phyloP scores from a whole-genome alignment of 805 yeast species.

The Priceomyces carsonii region DNA sequence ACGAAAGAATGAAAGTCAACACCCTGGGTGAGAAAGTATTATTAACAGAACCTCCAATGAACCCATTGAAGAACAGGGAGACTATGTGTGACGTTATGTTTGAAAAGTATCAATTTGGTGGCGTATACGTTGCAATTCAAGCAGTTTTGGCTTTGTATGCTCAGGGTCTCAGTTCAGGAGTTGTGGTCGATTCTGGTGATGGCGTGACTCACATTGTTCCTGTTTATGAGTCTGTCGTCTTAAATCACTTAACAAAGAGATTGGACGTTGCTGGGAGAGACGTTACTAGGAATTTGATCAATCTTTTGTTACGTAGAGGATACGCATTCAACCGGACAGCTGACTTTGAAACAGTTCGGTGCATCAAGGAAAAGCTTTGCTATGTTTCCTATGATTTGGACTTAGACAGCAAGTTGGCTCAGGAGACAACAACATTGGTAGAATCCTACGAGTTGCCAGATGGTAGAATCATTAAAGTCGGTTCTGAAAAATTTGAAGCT shows the following conservation, averaged over 20 bases:
- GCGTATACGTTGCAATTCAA: constrained; percentile 94
- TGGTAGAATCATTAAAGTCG: constrained; percentile 90
- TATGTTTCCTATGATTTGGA: constrained; percentile 94
- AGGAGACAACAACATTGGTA: constrained; percentile 93
- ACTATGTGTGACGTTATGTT: constrained; percentile 91
- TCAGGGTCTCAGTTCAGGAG: constrained; percentile 95
- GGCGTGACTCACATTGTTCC: constrained; percentile 99
- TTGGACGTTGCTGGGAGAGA: constrained; percentile 98
- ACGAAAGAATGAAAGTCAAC: constrained; percentile 82
- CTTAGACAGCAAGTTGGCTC: constrained; percentile 81
- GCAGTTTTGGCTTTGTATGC: constrained; percentile 98
- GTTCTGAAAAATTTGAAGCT: constrained; percentile 94
- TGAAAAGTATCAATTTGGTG: constrained; percentile 86
- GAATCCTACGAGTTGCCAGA: constrained; percentile 94
- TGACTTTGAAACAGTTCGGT: constrained; percentile 97
- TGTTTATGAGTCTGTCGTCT: constrained; percentile 94
- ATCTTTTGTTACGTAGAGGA: constrained; percentile 88
- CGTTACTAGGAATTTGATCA: constrained; percentile 94
- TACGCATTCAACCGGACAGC: constrained; percentile 98
- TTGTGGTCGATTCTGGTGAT: constrained; percentile 97
- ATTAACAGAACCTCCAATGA: constrained; percentile 97
- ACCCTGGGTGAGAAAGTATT: constrained; percentile 75
- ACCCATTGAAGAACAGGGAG: constrained; percentile 88
- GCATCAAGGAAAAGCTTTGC: constrained; percentile 93
- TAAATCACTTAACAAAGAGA: constrained; percentile 88